A percentile compares a stretch with the other conserved stretches of the same genome.
These are phyloP conservation scores for Aureobasidium sp. DNA, from an alignment of 2,329 filamentous ascomycete species.

Conservation along the genomic window DNA sequence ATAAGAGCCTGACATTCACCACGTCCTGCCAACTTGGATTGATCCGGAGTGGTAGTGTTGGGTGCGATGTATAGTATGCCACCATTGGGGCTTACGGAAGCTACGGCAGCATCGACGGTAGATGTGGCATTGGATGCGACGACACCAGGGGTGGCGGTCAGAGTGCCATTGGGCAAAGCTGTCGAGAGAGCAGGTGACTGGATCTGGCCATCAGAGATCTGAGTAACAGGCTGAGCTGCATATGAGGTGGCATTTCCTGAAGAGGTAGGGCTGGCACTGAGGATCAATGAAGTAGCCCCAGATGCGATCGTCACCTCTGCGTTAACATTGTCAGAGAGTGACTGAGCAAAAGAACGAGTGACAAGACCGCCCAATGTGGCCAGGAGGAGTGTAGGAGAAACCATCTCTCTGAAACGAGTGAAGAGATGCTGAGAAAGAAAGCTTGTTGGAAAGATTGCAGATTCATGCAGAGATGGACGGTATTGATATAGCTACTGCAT, in stretches of 20 bases:
- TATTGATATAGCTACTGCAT: conserved; percentile 1
- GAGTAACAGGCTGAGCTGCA: neutral
- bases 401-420: conserved; percentile 9
- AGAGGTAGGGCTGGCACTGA: conserved; percentile 10
- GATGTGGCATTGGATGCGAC: conserved; percentile 4
- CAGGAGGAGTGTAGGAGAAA: conserved; percentile 4
- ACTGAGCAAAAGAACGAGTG: conserved; percentile 5
- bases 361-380: conserved; percentile 8
- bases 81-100: conserved; percentile 3
- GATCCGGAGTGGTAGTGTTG: neutral
- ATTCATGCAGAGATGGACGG: neutral
- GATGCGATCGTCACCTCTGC: conserved; percentile 11
- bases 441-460: neutral
- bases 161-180: neutral
- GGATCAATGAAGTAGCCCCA: neutral
- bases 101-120: neutral
- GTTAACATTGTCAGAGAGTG: neutral
- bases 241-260: neutral
- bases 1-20: conserved; percentile 8
- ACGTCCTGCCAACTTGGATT: neutral
- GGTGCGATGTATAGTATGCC: conserved; percentile 11
- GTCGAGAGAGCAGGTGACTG: neutral
- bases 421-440: conserved; percentile 4
- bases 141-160: neutral
- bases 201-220: conserved; percentile 17